A percentile compares a stretch with the other conserved stretches of the same genome.
Conservation (phyloP, 257 asterid genomes). For the Solanum chilense region DNA sequence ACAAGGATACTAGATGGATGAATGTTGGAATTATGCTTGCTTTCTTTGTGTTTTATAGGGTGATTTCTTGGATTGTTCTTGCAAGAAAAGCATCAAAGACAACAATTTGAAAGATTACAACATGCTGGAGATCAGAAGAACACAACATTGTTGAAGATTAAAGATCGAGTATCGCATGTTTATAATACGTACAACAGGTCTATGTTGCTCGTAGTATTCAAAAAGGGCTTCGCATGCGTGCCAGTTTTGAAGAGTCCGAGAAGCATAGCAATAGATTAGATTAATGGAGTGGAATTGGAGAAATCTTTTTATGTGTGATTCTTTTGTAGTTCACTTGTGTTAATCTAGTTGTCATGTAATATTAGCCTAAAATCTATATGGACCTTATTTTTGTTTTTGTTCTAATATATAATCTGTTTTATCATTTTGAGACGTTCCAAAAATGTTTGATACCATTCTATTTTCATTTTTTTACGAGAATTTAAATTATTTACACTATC, state of each 20-base stretch:
- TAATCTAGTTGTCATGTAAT: background rate
- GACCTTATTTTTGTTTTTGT: background rate
- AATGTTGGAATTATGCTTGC: conserved; percentile 69
- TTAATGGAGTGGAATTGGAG: background rate
- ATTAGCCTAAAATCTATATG: background rate
- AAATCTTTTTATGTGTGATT: background rate
- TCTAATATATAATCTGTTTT: background rate
- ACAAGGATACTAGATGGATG: conserved; percentile 55
- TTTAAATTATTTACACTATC: background rate
- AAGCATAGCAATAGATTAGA: background rate
- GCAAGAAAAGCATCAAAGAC: conserved; percentile 60
- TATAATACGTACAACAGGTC: background rate
- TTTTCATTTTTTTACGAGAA: background rate
- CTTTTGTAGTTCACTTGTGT: background rate
- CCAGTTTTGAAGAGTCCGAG: background rate
- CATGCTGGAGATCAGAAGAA: background rate
- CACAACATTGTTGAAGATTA: background rate
- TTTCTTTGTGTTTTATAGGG: conserved; percentile 54
- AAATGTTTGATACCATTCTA: background rate
- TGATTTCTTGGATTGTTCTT: conserved; percentile 63
- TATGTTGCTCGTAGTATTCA: background rate
- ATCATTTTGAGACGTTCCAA: background rate
- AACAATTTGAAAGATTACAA: conserved; percentile 11
- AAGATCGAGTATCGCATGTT: background rate
- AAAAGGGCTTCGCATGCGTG: background rate